These are phyloP conservation scores for Panaeolus papilionaceus DNA, from an alignment of 768 basidiomycete species.

Conservation along the genomic window DNA sequence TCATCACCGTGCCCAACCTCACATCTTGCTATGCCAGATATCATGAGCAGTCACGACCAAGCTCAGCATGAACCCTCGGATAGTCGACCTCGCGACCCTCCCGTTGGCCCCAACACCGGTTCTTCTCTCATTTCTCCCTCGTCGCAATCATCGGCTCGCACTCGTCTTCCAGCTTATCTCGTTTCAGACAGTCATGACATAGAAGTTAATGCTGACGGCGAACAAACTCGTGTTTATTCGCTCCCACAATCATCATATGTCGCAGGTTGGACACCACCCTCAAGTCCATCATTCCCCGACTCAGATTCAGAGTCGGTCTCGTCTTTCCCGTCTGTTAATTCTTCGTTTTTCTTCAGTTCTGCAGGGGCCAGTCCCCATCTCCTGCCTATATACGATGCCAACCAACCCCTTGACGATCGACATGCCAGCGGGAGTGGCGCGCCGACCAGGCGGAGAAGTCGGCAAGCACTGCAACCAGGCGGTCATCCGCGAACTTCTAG, in stretches of 20 bases:
- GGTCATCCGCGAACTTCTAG: constrained; percentile 56
- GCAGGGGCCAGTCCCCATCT: constrained; percentile 42
- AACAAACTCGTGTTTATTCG: neutral
- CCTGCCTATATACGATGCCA: neutral
- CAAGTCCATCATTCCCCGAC: constrained; percentile 29
- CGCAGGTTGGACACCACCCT: constrained; percentile 2
- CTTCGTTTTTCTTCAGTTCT: constrained; percentile 82
- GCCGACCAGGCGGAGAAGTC: neutral
- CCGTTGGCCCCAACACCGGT: neutral
- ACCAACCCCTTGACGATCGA: neutral
- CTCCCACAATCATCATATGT: neutral
- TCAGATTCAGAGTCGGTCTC: constrained; percentile 42
- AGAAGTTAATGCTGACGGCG: neutral
- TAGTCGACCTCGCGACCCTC: neutral
- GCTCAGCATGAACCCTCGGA: neutral
- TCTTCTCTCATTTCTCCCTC: neutral
- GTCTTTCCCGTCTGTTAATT: constrained; percentile 74
- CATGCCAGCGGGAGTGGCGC: neutral
- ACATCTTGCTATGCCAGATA: constrained; percentile 5
- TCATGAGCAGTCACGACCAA: neutral
- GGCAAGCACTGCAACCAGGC: neutral
- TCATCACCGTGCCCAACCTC: constrained; percentile 5
- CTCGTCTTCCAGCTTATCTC: neutral
- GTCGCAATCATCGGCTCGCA: neutral
- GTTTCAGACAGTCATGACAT: neutral